phyloP scores from a whole-genome alignment of 148 eudicot species.

The Beta vulgaris region DNA sequence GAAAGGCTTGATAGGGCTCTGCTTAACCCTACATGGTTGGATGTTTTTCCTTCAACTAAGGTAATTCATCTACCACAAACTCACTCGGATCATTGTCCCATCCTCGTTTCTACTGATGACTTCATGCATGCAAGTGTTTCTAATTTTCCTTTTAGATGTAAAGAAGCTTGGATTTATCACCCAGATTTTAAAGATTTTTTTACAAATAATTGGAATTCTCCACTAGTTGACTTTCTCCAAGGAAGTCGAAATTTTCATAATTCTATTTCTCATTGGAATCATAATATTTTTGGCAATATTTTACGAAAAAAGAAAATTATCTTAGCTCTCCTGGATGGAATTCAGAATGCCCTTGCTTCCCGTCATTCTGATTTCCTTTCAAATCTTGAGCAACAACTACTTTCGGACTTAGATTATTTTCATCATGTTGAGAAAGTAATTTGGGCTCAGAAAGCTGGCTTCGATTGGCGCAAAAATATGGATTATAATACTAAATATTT shows the following conservation, averaged over 20 bases:
- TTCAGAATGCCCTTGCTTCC: not conserved
- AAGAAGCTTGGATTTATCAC: not conserved
- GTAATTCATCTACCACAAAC: not conserved
- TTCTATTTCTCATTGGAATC: not conserved
- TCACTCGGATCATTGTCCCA: not conserved
- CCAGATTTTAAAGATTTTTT: not conserved
- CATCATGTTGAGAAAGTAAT: not conserved
- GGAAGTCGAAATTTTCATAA: not conserved
- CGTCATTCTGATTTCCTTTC: not conserved
- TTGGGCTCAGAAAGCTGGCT: not conserved
- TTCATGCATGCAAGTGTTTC: fast-evolving
- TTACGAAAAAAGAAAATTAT: not conserved
- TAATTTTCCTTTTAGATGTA: not conserved
- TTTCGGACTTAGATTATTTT: not conserved
- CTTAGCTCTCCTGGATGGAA: not conserved
- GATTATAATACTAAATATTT: not conserved
- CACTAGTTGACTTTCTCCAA: not conserved
- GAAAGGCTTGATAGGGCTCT: no score
- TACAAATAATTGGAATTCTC: not conserved
- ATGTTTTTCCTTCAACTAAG: no score
- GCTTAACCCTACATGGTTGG: no score
- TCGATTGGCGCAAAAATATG: not conserved
- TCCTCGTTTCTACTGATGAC: not conserved
- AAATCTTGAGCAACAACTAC: not conserved
- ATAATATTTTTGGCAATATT: not conserved